phyloP scores from a whole-genome alignment of 352 stramenopile species.

The Halophytophthora polymorphica region DNA sequence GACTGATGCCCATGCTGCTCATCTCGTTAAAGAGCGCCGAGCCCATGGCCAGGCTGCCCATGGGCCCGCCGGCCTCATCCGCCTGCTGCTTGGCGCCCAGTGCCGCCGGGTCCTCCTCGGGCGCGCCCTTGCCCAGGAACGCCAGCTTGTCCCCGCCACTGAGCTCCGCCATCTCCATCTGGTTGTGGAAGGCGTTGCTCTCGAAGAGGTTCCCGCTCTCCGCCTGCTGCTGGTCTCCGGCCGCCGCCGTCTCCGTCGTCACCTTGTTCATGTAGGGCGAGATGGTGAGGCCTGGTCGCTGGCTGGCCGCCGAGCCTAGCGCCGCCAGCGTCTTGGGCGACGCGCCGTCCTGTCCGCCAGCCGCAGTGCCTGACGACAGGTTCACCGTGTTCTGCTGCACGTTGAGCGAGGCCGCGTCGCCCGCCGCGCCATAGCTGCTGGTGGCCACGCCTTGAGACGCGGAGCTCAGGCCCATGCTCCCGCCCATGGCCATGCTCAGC shows the following conservation, averaged over 20 bases:
- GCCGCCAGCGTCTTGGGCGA: slow-evolving; percentile 39
- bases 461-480: too few species aligned
- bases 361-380: slow-evolving; percentile 25
- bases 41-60: slow-evolving; percentile 34
- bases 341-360: slow-evolving; percentile 14
- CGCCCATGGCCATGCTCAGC: slow-evolving; percentile 13
- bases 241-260: slow-evolving; percentile 18
- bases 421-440: slow-evolving; percentile 23
- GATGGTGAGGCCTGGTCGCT: slow-evolving; percentile 58
- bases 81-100: slow-evolving; percentile 22
- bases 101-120: slow-evolving; percentile 30
- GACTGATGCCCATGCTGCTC: slow-evolving; percentile 72
- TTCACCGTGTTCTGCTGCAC: slow-evolving; percentile 38
- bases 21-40: slow-evolving; percentile 67
- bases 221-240: slow-evolving; percentile 18
- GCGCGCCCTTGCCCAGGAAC: slow-evolving; percentile 33
- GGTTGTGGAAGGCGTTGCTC: slow-evolving; percentile 65
- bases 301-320: slow-evolving; percentile 27
- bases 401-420: slow-evolving; percentile 22
- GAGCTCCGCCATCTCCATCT: slow-evolving; percentile 53
- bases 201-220: slow-evolving; percentile 60
- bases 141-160: slow-evolving; percentile 26
- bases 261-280: slow-evolving; percentile 78
- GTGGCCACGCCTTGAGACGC: slow-evolving; percentile 2
- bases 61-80: slow-evolving; percentile 9